phyloP scores from a whole-genome alignment of 345 rosid genomes.

The Linum tenue region DNA sequence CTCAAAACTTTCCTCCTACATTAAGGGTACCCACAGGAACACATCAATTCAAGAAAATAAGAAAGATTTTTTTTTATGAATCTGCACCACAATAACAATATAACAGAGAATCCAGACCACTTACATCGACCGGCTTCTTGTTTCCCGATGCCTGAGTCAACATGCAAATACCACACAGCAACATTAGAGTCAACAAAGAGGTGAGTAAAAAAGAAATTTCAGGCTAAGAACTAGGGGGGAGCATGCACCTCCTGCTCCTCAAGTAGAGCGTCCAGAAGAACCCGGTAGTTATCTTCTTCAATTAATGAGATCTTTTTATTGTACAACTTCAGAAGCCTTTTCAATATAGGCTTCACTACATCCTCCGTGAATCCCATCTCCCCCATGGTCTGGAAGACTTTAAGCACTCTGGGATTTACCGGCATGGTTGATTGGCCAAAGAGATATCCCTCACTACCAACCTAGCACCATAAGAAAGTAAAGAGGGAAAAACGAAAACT shows the following conservation, averaged over 20 bases:
- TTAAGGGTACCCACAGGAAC: conserved; percentile 11
- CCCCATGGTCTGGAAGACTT: conserved; percentile 63
- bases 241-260: conserved; percentile 49
- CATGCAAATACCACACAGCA: conserved; percentile 9
- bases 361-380: conserved; percentile 45
- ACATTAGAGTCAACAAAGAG: neutral
- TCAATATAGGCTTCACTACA: conserved; percentile 60
- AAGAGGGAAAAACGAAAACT: neutral
- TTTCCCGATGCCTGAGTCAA: conserved; percentile 34
- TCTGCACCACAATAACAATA: neutral
- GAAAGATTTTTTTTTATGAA: neutral
- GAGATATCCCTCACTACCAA: neutral
- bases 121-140: conserved; percentile 30
- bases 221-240: neutral
- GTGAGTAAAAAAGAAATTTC: neutral
- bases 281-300: conserved; percentile 78
- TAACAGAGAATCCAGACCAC: conserved; percentile 11
- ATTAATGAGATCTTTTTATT: conserved; percentile 81
- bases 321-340: conserved; percentile 53
- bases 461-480: neutral
- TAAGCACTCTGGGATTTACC: conserved; percentile 36
- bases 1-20: conserved; percentile 31
- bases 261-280: conserved; percentile 78
- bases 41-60: conserved; percentile 7
- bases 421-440: conserved; percentile 30